Conservation (phyloP, 2,329 filamentous ascomycete genomes). For the Ophiocordyceps australis region DNA sequence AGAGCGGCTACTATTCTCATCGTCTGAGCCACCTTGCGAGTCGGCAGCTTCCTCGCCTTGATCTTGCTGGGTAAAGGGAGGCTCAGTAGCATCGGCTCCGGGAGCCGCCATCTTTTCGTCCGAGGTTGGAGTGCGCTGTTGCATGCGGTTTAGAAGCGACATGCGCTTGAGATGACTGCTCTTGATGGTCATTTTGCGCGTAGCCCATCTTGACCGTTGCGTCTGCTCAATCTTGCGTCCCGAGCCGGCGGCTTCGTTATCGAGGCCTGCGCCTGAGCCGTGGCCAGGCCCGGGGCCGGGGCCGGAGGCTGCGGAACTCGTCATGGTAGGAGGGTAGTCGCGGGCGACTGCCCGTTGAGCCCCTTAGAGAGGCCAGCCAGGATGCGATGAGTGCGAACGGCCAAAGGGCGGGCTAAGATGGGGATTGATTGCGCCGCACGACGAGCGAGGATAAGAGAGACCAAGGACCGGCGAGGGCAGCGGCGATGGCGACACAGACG, state of each 20-base stretch:
- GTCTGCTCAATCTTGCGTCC: slow-evolving; percentile 17
- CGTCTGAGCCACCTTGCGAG: slow-evolving; percentile 18
- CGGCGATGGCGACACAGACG: neutral
- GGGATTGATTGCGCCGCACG: neutral
- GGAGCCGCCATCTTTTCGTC: slow-evolving; percentile 48
- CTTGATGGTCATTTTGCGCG: slow-evolving; percentile 64
- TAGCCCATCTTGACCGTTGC: slow-evolving; percentile 87
- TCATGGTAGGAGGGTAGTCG: slow-evolving; percentile 15
- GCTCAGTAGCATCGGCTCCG: slow-evolving; percentile 14
- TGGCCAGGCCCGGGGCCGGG: too few species aligned
- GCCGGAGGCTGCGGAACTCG: too few species aligned
- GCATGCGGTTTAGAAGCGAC: slow-evolving; percentile 62
- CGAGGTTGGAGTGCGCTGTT: slow-evolving; percentile 40
- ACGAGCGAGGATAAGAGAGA: neutral
- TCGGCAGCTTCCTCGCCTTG: slow-evolving; percentile 8
- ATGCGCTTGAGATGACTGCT: slow-evolving; percentile 64
- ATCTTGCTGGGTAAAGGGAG: slow-evolving; percentile 10
- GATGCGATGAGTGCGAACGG: slow-evolving; percentile 4
- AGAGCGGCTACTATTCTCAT: slow-evolving; percentile 28
- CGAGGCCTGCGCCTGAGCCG: slow-evolving; percentile 10
- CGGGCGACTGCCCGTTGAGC: slow-evolving; percentile 20
- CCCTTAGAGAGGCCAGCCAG: slow-evolving; percentile 18
- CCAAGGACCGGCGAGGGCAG: neutral
- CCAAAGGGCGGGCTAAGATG: neutral
- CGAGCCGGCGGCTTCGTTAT: slow-evolving; percentile 8